Conservation (phyloP, 108 stramenopile genomes). For the Cafeteria roenbergensis region DNA sequence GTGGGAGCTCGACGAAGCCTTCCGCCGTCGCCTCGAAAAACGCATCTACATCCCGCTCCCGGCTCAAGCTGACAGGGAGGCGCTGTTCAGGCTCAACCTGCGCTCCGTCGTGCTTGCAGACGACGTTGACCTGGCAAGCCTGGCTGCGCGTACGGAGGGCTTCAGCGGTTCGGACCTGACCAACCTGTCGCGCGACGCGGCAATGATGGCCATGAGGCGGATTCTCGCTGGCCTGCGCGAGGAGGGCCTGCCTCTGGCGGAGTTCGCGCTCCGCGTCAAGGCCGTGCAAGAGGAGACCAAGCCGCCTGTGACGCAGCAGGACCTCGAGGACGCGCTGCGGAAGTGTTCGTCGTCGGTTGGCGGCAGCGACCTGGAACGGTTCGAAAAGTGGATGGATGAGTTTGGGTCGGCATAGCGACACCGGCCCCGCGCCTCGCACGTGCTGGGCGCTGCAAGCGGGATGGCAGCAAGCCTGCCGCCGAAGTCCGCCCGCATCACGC, state of each 20-base stretch:
- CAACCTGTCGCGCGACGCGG: conserved; percentile 47
- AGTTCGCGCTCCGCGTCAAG: conserved; percentile 26
- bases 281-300: neutral
- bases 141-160: conserved; percentile 30
- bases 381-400: conserved; percentile 46
- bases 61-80: conserved; percentile 44
- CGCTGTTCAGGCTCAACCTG: conserved; percentile 45
- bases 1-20: conserved; percentile 78
- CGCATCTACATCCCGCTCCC: conserved; percentile 81
- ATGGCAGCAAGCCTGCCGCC: no score
- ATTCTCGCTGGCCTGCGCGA: conserved; percentile 40
- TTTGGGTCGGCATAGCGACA: conserved; percentile 41
- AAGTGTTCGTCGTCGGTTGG: conserved; percentile 38
- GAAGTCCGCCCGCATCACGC: no score
- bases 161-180: conserved; percentile 50
- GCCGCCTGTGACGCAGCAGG: conserved; percentile 32
- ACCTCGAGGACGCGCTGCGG: conserved; percentile 21
- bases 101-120: conserved; percentile 25
- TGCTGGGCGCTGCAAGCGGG: no score
- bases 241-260: conserved; percentile 30
- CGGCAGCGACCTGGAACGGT: conserved; percentile 35
- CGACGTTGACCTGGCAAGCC: conserved; percentile 36
- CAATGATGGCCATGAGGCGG: conserved; percentile 51
- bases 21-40: conserved; percentile 66
- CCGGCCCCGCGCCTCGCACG: no score